phyloP scores from a whole-genome alignment of 352 stramenopile genomes.

The Phytophthora kernoviae region DNA sequence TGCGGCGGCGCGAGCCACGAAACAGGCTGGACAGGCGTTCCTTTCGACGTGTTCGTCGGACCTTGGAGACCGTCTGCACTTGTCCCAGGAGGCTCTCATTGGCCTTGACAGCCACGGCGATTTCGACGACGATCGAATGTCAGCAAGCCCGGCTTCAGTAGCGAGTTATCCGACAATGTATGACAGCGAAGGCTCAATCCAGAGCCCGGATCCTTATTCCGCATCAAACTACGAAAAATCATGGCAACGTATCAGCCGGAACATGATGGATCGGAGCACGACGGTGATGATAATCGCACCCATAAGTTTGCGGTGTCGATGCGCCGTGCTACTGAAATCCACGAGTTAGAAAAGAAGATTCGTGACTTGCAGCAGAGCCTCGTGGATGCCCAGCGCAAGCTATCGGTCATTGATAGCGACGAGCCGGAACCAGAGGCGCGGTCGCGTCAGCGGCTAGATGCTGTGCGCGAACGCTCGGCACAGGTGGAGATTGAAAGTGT shows the following conservation, averaged over 20 bases:
- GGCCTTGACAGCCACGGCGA: constrained; percentile 22
- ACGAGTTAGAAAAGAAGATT: constrained; percentile 69
- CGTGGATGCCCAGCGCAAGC: constrained; percentile 61
- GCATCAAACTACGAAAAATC: constrained; percentile 62
- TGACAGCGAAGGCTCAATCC: constrained; percentile 29
- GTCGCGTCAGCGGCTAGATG: constrained; percentile 31
- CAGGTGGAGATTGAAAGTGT: constrained; percentile 59
- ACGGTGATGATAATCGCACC: constrained; percentile 26
- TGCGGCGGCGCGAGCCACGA: constrained; percentile 57
- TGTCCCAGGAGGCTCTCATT: constrained; percentile 8
- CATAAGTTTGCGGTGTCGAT: constrained; percentile 32
- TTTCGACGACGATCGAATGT: constrained; percentile 14
- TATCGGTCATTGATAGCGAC: constrained; percentile 60
- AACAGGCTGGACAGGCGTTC: constrained; percentile 61
- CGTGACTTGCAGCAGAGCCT: constrained; percentile 61
- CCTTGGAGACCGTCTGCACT: constrained; percentile 29
- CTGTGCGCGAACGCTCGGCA: constrained; percentile 47
- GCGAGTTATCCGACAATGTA: constrained; percentile 43
- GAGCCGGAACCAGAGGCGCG: constrained; percentile 54
- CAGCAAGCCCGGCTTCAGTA: constrained; percentile 36
- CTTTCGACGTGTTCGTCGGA: constrained; percentile 48
- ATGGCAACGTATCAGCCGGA: constrained; percentile 52
- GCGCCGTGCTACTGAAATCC: constrained; percentile 41
- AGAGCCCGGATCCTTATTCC: constrained; percentile 57
- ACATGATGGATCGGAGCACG: constrained; percentile 31